Evolutionary conservation across 108 stramenopile species (phyloP).

Genomic region (Cyclotella distinguenda): DNA sequence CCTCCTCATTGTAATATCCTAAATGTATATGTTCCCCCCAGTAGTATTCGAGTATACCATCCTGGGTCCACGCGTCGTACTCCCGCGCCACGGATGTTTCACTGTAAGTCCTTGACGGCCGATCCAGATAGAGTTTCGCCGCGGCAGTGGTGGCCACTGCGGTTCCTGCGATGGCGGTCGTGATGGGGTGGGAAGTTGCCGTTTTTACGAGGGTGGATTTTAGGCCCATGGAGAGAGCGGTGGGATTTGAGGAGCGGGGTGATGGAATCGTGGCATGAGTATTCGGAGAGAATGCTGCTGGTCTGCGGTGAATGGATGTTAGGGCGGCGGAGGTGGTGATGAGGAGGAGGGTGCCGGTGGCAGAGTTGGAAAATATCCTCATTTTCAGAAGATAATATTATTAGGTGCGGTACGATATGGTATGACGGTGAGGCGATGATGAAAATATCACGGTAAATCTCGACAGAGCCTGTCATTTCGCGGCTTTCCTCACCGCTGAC

Average conservation of each 20-base stretch:
- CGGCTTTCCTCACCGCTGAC: no score
- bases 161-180: constrained; percentile 50
- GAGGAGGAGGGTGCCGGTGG: constrained; percentile 10
- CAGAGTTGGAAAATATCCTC: constrained; percentile 13
- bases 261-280: background rate
- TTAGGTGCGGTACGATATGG: background rate
- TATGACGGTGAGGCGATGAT: background rate
- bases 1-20: constrained; percentile 87
- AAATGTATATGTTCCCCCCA: constrained; percentile 99
- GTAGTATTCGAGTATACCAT: constrained; percentile 97
- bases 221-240: constrained; percentile 46
- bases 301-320: background rate
- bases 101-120: constrained; percentile 78
- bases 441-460: background rate
- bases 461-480: no score
- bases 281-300: no score
- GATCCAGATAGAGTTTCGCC: constrained; percentile 68
- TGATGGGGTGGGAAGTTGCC: constrained; percentile 21
- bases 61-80: constrained; percentile 92
- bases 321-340: constrained; percentile 17
- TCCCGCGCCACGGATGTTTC: constrained; percentile 77
- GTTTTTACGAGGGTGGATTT: constrained; percentile 27
- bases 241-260: background rate
- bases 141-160: constrained; percentile 67
- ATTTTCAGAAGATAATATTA: no score